These are phyloP conservation scores for Trichosporon sp. DNA, from an alignment of 1,284 basidiomycete species.

Conservation along the genomic window DNA sequence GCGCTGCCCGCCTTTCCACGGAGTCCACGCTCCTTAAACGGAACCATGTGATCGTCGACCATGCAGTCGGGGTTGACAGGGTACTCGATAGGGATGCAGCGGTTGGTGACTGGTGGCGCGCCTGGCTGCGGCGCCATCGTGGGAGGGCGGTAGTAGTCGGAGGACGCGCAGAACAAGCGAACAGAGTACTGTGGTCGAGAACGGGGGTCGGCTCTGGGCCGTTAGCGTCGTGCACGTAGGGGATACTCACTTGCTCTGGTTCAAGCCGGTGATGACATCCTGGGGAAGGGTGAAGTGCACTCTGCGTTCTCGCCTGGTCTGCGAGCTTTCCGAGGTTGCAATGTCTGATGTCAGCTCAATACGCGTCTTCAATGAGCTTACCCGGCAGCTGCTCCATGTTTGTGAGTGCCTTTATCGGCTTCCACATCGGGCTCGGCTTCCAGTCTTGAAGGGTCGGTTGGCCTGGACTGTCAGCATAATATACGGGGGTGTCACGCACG, in stretches of 20 bases:
- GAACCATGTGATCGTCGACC: conserved; percentile 66
- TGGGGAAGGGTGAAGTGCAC: conserved; percentile 30
- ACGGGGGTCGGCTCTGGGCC: conserved; percentile 25
- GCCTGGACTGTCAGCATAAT: conserved; percentile 1
- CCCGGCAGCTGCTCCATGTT: conserved; percentile 40
- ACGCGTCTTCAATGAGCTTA: conserved; percentile 11
- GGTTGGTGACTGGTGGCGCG: conserved; percentile 27
- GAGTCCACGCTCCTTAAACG: conserved; percentile 79
- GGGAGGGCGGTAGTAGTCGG: conserved; percentile 63
- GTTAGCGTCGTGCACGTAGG: not conserved
- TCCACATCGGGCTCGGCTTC: conserved; percentile 48
- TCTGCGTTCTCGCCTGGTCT: conserved; percentile 30
- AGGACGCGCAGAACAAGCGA: conserved; percentile 87
- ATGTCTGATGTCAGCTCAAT: conserved; percentile 31
- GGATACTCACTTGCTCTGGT: conserved; percentile 29
- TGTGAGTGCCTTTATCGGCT: conserved; percentile 42
- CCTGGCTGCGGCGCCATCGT: conserved; percentile 45
- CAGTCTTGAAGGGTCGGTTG: conserved; percentile 33
- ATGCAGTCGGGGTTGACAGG: conserved; percentile 85
- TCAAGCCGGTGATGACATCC: conserved; percentile 40
- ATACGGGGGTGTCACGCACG: not conserved
- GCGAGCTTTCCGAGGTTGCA: conserved; percentile 27
- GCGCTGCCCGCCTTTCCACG: conserved; percentile 97
- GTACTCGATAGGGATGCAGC: conserved; percentile 69
- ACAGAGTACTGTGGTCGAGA: conserved; percentile 49